Evolutionary conservation across 2,329 filamentous ascomycete genomes (phyloP), one percentile per base, ranked within the genome.

Genomic region (Pyricularia sp.): DNA sequence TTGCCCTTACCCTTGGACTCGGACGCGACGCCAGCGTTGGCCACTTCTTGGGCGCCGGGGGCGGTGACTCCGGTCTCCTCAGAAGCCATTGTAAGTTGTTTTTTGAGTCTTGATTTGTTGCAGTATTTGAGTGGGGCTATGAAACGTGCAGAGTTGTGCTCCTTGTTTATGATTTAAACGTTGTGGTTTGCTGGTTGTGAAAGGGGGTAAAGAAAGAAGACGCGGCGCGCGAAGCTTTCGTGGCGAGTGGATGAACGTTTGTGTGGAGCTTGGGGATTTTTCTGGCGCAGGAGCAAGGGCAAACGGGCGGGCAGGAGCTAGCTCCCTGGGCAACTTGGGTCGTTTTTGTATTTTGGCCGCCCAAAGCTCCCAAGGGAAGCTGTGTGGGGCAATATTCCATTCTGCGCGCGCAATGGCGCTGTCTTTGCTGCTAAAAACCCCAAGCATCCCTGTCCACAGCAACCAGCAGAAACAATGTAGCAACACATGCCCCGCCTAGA

Each of bases 1-100:
- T 97, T 97, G 81, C 92, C 92, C 86, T 97, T 97, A 79, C 84
- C 81, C 75, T 88, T 84, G 71, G 82, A 77, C 68, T 75, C 74
- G 66, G 69, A 69, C 64, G 70, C 71, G 55, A 71, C 69, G 66
- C 76, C 76, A 71, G 78, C 77, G 68, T 74, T 76, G 74, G 83
- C 76, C 76, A 80, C 75, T 74, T 82, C 79, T 74, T 82, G 76
- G 69, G 84, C 66, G 42, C 33, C 65, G 50, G 55, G 42, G 36
- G 66, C 66, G 23, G 30, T 80, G 76, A 82, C 77, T 25, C 31
- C 71, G 71, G 82, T 83, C 80, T 84, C 85, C 73, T 83, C 80
- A 75, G 77, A 76, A 72, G 84, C 69, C 72, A 87, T 85, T 76
- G 73, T 77, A n/a, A n/a, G n/a, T n/a, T n/a, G 66, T 28, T 31